These are phyloP conservation scores for Jatropha curcas DNA, from an alignment of 345 rosid species.

Conservation along the genomic window DNA sequence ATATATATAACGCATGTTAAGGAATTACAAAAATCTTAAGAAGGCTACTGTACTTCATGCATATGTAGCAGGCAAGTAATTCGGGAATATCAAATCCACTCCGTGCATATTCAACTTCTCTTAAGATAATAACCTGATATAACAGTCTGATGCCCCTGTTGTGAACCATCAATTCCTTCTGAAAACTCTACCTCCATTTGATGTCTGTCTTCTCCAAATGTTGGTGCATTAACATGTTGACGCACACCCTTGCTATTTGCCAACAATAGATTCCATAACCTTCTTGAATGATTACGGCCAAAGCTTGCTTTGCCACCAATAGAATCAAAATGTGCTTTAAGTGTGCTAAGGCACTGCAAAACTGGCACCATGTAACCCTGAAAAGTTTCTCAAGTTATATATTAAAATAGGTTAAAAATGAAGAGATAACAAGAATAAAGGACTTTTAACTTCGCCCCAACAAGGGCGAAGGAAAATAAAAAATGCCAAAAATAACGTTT, in stretches of 20 bases:
- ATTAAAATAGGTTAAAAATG: constrained; percentile 7
- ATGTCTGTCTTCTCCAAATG: constrained; percentile 8
- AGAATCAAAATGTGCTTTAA: constrained; percentile 47
- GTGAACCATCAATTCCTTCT: constrained; percentile 8
- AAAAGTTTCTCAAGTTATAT: constrained; percentile 32
- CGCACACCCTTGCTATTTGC: constrained; percentile 8
- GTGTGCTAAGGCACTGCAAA: constrained; percentile 66
- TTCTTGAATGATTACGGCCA: constrained; percentile 40
- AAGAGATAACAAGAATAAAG: not conserved
- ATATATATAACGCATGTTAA: not conserved
- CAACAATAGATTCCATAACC: constrained; percentile 50
- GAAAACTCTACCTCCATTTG: not conserved
- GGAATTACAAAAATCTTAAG: not conserved
- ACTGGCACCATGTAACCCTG: constrained; percentile 79
- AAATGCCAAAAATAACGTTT: not conserved
- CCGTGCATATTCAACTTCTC: constrained; percentile 8
- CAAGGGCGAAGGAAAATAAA: constrained; percentile 9
- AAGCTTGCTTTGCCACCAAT: constrained; percentile 39
- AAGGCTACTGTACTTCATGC: not conserved
- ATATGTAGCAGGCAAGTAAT: not conserved
- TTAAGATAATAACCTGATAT: constrained; percentile 10
- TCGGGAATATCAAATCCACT: not conserved
- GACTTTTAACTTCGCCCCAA: not conserved
- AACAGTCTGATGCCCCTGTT: constrained; percentile 3
- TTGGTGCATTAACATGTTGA: constrained; percentile 1